phyloP scores from a whole-genome alignment of 768 basidiomycete genomes.

The Suillus paluster region DNA sequence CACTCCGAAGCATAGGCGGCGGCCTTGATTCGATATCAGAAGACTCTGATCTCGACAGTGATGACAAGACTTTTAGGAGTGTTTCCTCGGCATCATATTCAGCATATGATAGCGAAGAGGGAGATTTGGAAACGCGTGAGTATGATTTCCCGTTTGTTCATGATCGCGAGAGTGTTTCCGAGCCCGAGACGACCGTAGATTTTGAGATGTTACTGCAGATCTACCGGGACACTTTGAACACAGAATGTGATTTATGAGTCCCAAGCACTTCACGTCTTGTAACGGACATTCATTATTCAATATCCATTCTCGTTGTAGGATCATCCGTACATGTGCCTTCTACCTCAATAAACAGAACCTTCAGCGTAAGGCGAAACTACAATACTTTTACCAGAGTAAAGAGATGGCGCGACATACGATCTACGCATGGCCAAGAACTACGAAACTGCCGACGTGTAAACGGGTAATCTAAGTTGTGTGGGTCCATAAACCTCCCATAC shows the following conservation, averaged over 20 bases:
- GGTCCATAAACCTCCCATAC: slow-evolving; percentile 22
- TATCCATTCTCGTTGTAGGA: not conserved
- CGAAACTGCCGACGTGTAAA: slow-evolving; percentile 37
- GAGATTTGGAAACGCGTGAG: slow-evolving; percentile 5
- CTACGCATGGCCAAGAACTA: slow-evolving; percentile 47
- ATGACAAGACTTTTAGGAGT: not conserved
- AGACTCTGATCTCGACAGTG: not conserved
- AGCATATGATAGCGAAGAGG: slow-evolving; percentile 13
- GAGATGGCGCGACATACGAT: slow-evolving; percentile 6
- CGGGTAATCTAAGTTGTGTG: slow-evolving; percentile 9
- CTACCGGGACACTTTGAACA: not conserved
- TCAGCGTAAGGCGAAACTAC: slow-evolving; percentile 18
- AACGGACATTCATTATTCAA: not conserved
- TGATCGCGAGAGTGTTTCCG: not conserved
- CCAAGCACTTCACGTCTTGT: not conserved
- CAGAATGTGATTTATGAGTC: not conserved
- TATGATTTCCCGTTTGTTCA: not conserved
- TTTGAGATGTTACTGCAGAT: not conserved
- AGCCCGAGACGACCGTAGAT: not conserved
- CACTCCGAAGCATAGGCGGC: not conserved
- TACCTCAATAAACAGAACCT: slow-evolving; percentile 8
- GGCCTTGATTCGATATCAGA: not conserved
- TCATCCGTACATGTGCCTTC: not conserved
- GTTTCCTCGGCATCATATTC: slow-evolving; percentile 5
- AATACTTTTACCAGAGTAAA: slow-evolving; percentile 32